Conservation (phyloP, 2,329 filamentous ascomycete genomes). For the Alternaria sp. region DNA sequence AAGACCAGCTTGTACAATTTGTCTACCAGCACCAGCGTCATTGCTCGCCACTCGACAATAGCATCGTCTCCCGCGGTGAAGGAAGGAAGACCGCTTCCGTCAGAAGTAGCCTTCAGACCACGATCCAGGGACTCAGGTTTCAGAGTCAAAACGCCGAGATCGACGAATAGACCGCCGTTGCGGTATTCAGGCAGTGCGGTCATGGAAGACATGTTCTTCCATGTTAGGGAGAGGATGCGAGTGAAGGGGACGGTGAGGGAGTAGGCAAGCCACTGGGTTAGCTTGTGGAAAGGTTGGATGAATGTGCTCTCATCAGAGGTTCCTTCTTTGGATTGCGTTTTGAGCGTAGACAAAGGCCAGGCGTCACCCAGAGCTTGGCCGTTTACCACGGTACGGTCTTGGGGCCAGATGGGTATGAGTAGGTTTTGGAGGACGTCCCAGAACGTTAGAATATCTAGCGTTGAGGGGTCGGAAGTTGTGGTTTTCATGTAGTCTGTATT, state of each 20-base stretch:
- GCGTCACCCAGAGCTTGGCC: conserved; percentile 87
- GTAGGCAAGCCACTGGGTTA: conserved; percentile 94
- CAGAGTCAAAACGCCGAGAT: conserved; percentile 79
- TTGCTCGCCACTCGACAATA: conserved; percentile 78
- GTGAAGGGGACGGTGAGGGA: conserved; percentile 85
- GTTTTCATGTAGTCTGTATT: conserved; percentile 26
- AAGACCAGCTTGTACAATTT: conserved; percentile 73
- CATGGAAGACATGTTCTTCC: conserved; percentile 80
- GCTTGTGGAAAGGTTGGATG: conserved; percentile 88
- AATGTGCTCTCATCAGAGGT: conserved; percentile 50
- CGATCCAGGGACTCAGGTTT: conserved; percentile 72
- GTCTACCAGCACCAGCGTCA: conserved; percentile 76
- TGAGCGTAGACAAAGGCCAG: conserved; percentile 85
- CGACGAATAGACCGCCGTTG: conserved; percentile 87
- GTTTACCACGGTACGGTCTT: conserved; percentile 82
- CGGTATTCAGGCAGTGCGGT: conserved; percentile 92
- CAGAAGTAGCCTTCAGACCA: conserved; percentile 68
- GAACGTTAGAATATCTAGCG: conserved; percentile 77
- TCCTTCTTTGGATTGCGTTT: conserved; percentile 64
- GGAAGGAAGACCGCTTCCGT: conserved; percentile 71
- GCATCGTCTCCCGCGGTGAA: conserved; percentile 77
- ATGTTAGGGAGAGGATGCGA: conserved; percentile 78
- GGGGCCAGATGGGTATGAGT: conserved; percentile 85
- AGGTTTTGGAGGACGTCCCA: conserved; percentile 91
- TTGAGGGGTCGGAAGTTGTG: conserved; percentile 26